Base-by-base conservation (phyloP, 1,284 basidiomycete species). In the Takashimella koratensis region DNA sequence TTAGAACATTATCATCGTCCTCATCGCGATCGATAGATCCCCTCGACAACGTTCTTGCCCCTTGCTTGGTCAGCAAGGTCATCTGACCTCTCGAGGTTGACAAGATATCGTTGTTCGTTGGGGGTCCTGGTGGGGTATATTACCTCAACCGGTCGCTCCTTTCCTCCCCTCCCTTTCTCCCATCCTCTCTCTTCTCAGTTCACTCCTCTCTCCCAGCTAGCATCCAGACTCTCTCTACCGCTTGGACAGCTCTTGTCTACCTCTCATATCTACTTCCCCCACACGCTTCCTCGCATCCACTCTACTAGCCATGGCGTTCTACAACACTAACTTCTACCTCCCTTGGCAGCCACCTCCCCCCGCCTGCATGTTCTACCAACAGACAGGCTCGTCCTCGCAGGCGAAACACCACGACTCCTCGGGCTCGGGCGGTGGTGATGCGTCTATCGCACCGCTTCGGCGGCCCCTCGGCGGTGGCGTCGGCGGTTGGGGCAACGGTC, bases 381-480 rank as follows among this genome's bases (percentile, higher is more conserved):
- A 64, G 48, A 56, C 67, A 47, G 53, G 58, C 55, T 56, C 61
- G 25, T 56, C 63, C 36, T 57, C 62, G 51, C 56, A 53, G 40
- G 60, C 59, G 49, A 70, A 70, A 56, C 67, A 67, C 53, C 67
- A 65, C 65, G 67, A 70, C 63, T 60, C 58, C 25, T 45, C 52
- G 49, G 50, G 50, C 45, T 41, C 59, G 11, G 59, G 50, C 25
- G 58, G 58, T 19, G 47, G 50, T 4, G 52, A 47, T 19, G 52
- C 45, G 3, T 43, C 36, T 13, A 40, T 27, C 19, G 50, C 45
- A 1, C 39, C 8, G 26, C 36, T 51, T 21, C 25, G 48, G 11
- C 51, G 53, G 36, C 52, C 41, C 13, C 57, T 54, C 25, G 53
- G 53, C 39, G 59, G 58, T 22, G 53, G 57, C 27, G 54, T 50